Evolutionary conservation across 306 rosid species (phyloP).

Genomic region (Cyclanthera cordifolia): DNA sequence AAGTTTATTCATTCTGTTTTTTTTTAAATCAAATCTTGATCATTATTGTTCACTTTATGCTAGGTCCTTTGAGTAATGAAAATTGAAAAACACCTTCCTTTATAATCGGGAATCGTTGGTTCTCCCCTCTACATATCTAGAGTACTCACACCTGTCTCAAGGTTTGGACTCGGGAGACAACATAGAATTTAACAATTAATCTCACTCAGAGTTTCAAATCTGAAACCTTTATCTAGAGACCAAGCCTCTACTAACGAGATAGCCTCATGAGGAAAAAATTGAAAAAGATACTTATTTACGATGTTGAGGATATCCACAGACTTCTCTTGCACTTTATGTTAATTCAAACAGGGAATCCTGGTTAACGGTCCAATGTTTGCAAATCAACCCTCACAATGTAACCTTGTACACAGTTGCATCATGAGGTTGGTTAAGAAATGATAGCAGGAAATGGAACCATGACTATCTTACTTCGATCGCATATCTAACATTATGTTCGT

Average conservation of each 20-base stretch:
- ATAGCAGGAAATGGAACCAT: neutral
- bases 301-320: neutral
- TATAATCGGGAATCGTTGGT: too few relatives aligned
- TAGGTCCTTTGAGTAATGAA: neutral
- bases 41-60: neutral
- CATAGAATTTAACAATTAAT: too few relatives aligned
- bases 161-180: too few relatives aligned
- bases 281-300: neutral
- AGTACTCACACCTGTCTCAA: too few relatives aligned
- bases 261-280: neutral
- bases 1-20: neutral
- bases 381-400: neutral
- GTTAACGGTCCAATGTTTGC: neutral
- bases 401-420: neutral
- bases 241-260: too few relatives aligned
- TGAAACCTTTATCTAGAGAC: too few relatives aligned
- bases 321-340: conserved; percentile 1
- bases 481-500: neutral
- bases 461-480: neutral
- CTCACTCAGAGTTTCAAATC: too few relatives aligned
- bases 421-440: neutral
- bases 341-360: neutral
- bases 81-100: too few relatives aligned
- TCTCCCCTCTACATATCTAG: too few relatives aligned
- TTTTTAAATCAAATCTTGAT: neutral